phyloP scores from a whole-genome alignment of 768 basidiomycete genomes.

The Pholiota molesta region DNA sequence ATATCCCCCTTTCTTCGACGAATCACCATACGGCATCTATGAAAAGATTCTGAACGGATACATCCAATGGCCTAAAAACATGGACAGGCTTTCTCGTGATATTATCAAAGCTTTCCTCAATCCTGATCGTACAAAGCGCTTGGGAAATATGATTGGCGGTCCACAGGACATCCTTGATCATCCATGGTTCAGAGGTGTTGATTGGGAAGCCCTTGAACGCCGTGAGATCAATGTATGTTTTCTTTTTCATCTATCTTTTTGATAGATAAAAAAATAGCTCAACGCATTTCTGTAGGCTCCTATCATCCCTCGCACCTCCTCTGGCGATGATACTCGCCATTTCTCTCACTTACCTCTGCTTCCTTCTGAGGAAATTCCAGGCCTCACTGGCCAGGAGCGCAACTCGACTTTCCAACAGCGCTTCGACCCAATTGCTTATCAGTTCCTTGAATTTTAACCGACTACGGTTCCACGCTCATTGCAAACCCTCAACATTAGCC shows the following conservation, averaged over 20 bases:
- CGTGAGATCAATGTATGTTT: constrained; percentile 79
- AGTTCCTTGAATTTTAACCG: constrained; percentile 75
- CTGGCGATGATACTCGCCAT: constrained; percentile 83
- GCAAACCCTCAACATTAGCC: neutral
- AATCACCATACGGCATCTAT: constrained; percentile 97
- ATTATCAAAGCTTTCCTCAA: constrained; percentile 89
- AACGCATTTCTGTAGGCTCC: constrained; percentile 60
- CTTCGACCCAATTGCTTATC: constrained; percentile 69
- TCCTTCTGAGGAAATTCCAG: constrained; percentile 77
- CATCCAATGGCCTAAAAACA: constrained; percentile 88
- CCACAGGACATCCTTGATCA: constrained; percentile 90
- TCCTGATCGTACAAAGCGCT: constrained; percentile 87
- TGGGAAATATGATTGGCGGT: constrained; percentile 93
- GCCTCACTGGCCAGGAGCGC: constrained; percentile 66
- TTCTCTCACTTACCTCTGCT: constrained; percentile 83
- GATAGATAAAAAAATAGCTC: neutral
- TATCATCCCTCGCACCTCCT: constrained; percentile 81
- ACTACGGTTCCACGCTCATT: constrained; percentile 23
- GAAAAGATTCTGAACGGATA: constrained; percentile 92
- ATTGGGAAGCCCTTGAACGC: constrained; percentile 87
- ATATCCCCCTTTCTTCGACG: constrained; percentile 98
- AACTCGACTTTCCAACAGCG: constrained; percentile 60
- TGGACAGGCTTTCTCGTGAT: constrained; percentile 89
- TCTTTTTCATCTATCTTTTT: constrained; percentile 4
- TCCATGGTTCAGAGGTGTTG: constrained; percentile 94